phyloP scores from a whole-genome alignment of 2,329 filamentous ascomycete species.

The Huntiella abstrusa region DNA sequence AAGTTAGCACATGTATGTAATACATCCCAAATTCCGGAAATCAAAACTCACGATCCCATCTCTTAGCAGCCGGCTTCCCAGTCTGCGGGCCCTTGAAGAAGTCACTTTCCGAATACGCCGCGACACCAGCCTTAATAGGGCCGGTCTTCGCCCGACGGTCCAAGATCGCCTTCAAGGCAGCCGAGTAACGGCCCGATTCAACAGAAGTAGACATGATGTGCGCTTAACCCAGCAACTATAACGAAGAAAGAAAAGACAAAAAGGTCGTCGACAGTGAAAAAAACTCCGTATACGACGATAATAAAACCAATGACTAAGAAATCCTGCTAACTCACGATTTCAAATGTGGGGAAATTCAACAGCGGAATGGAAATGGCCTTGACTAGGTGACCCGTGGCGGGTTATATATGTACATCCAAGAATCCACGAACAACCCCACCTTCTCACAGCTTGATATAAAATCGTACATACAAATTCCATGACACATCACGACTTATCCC shows the following conservation, averaged over 20 bases:
- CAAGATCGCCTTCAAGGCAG: constrained; percentile 39
- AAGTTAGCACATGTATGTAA: constrained; percentile 2
- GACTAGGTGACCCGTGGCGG: no score
- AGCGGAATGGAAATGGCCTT: no score
- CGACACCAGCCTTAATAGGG: constrained; percentile 54
- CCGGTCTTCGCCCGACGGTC: constrained; percentile 53
- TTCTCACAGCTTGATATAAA: no score
- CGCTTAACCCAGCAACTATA: neutral
- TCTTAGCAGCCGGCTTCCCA: constrained; percentile 56
- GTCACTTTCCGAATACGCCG: constrained; percentile 59
- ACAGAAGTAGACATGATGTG: constrained; percentile 5
- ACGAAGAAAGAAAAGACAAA: neutral
- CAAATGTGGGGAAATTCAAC: no score
- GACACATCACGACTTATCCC: no score
- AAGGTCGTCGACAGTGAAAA: neutral
- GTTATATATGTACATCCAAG: no score
- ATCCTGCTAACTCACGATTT: no score
- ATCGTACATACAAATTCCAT: no score
- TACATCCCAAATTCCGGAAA: neutral
- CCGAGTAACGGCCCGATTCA: constrained; percentile 8
- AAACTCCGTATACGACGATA: no score
- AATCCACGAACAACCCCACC: no score
- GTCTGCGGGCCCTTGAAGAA: constrained; percentile 54
- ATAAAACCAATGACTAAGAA: no score
- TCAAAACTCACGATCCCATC: constrained; percentile 56